These are phyloP conservation scores for Xylariales sp. DNA, from an alignment of 2,329 filamentous ascomycete genomes.

Conservation along the genomic window DNA sequence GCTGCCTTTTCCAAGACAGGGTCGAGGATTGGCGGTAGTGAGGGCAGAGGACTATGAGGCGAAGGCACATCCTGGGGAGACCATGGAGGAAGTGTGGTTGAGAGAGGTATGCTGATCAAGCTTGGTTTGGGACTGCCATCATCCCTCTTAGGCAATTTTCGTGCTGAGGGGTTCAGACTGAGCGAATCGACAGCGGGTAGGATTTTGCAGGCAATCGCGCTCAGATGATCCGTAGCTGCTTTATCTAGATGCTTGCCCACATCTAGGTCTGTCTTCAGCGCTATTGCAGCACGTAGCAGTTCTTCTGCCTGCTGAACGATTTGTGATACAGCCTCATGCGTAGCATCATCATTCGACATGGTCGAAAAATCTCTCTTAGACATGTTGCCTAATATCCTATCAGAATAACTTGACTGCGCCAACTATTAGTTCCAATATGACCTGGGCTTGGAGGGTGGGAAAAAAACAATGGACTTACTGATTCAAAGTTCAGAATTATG, in stretches of 20 bases:
- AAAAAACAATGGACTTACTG: no score
- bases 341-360: conserved; percentile 14
- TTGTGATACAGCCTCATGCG: conserved; percentile 19
- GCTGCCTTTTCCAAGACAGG: conserved; percentile 55
- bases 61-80: conserved; percentile 42
- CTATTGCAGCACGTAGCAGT: conserved; percentile 32
- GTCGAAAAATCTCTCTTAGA: conserved; percentile 30
- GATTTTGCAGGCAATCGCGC: conserved; percentile 17
- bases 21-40: conserved; percentile 58
- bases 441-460: no score
- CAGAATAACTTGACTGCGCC: no score
- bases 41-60: conserved; percentile 47
- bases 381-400: conserved; percentile 27
- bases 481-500: no score
- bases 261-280: conserved; percentile 26
- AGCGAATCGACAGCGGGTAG: conserved; percentile 14
- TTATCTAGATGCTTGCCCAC: conserved; percentile 9
- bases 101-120: conserved; percentile 14
- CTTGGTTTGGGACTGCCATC: conserved; percentile 1
- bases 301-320: conserved; percentile 31
- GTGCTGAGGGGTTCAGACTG: conserved; percentile 8
- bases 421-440: no score
- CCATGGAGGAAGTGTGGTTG: conserved; percentile 40
- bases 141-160: conserved; percentile 19
- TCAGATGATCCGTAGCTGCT: conserved; percentile 11